Conservation (phyloP, 2,329 filamentous ascomycete genomes). For the Sclerotinia nivalis region DNA sequence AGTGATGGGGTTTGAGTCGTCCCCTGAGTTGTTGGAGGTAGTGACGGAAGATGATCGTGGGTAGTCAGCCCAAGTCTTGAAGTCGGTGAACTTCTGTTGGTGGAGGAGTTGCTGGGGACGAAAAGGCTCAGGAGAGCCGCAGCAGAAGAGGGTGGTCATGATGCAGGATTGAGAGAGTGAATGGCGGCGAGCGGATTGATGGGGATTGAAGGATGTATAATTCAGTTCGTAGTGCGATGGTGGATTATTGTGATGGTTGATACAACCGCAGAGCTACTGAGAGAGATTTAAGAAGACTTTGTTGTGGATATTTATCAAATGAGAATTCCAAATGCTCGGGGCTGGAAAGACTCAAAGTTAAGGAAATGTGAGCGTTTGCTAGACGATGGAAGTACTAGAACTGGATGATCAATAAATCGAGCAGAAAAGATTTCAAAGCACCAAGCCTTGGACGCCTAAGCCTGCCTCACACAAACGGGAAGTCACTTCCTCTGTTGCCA, state of each 20-base stretch:
- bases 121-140: not conserved
- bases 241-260: too few species aligned
- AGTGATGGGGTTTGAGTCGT: not conserved
- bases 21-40: not conserved
- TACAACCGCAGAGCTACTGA: not conserved
- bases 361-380: not conserved
- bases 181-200: not conserved
- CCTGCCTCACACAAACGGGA: not conserved
- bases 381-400: not conserved
- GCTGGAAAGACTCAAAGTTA: not conserved
- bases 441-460: not conserved
- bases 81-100: not conserved
- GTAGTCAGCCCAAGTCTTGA: not conserved
- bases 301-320: not conserved
- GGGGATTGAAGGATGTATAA: too few species aligned
- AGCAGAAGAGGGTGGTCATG: constrained; percentile 16
- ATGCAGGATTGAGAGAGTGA: not conserved
- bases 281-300: not conserved
- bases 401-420: not conserved
- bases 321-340: not conserved
- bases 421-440: not conserved
- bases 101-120: constrained; percentile 4
- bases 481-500: not conserved
- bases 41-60: not conserved
- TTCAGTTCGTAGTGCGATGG: not conserved